Conservation (phyloP, 306 rosid genomes). For the Biancaea sappan region DNA sequence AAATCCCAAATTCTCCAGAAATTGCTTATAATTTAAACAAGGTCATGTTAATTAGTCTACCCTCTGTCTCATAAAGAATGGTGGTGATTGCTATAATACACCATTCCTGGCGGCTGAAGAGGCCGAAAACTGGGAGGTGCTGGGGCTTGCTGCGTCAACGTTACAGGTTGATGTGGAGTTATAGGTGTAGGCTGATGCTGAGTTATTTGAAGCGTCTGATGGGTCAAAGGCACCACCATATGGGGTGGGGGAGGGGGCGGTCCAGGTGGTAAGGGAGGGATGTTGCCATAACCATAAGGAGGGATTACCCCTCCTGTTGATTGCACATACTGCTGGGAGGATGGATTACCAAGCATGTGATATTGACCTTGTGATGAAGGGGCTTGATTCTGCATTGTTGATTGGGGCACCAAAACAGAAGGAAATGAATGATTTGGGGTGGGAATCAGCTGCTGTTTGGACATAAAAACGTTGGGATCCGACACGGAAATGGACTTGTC, state of each 20-base stretch:
- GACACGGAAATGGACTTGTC: constrained; percentile 49
- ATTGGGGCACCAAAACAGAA: constrained; percentile 63
- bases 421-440: constrained; percentile 66
- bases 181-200: constrained; percentile 34
- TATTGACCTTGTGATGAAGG: constrained; percentile 70
- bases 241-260: constrained; percentile 56
- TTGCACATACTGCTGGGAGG: constrained; percentile 72
- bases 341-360: constrained; percentile 59
- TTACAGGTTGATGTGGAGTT: constrained; percentile 52
- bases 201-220: constrained; percentile 51
- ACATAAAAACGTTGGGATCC: constrained; percentile 57
- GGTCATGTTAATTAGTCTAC: constrained; percentile 26
- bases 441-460: constrained; percentile 57
- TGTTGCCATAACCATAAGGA: constrained; percentile 68
- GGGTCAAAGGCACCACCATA: constrained; percentile 55
- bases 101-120: constrained; percentile 80
- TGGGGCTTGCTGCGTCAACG: constrained; percentile 53
- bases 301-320: constrained; percentile 57
- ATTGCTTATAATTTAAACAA: constrained; percentile 15
- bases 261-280: constrained; percentile 58
- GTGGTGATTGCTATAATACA: constrained; percentile 63
- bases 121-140: constrained; percentile 81
- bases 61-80: constrained; percentile 54
- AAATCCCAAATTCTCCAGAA: constrained; percentile 36
- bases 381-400: constrained; percentile 50